Base-by-base conservation (phyloP, 345 rosid species). In the Melastoma malabathricum region DNA sequence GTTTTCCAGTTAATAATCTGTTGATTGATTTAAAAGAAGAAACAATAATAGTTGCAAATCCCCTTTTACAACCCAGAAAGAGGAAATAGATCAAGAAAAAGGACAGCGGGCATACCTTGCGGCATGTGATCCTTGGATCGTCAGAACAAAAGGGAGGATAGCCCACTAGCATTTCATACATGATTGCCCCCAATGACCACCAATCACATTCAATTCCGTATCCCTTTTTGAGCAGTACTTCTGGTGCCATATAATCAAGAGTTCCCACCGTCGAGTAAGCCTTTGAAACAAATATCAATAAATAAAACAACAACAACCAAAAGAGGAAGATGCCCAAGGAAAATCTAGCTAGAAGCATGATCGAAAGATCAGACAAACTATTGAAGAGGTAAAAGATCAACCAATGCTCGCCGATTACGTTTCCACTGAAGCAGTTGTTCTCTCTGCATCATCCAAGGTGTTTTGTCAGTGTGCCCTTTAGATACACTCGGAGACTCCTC, bases 221-320 rank as follows among this genome's bases (percentile, higher is more conserved):
- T 51, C 96, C 98, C 78, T 83, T 86, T 80, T 90, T 90, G 22
- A 90, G 68, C 51, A 90, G 68, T 48, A 86, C 96, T 77, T 90
- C 96, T 55, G 98, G 98, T 45, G 98, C 96, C 98, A 90, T 86
- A 78, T 90, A 90, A 67, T 90, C 95, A 59, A 86, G 98, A 71
- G 98, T 90, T 52, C 98, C 98, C 59, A 90, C 98, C 4, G 98
- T 86, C 54, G 98, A 90, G 74, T 78, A 90, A 44, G 96, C 98
- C 98, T 90, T 71, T 25, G 9, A 13, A 48, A 31, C 47, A 48
- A 41, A 49, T 13, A 43, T 17, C 17, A 12, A 60, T 15, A 53
- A 56, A 56, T 45, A 39, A 18, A 56, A 63, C 44, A 54, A 70
- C 49, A 38, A 27, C 5, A 64, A 29, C 45, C 13, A 47, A 43